Evolutionary conservation across 2,329 filamentous ascomycete genomes (phyloP), one percentile per base, ranked within the genome.

Genomic region (Tricladium varicosporioides): DNA sequence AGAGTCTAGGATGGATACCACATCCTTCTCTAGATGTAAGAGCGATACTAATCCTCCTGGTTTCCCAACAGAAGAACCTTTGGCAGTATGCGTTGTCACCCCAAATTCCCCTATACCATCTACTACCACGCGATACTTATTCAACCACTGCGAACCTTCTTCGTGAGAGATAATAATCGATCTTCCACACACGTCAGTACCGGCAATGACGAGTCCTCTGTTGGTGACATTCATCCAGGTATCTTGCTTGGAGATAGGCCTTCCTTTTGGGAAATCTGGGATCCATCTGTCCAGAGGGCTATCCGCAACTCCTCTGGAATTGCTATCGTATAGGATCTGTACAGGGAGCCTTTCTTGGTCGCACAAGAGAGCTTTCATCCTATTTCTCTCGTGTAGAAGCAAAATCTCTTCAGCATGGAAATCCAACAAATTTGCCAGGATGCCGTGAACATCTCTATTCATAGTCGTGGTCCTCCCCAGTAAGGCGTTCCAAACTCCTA

Each of bases 261-360:
- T 27, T 19, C 49, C 33, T 43, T 43, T 51, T 9, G 49, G 49
- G 18, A 51, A n/a, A 44, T 51, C 49, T 9, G 33, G 49, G 2
- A 51, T 27, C 49, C 49, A 51, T 40, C 48, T 50, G 31, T 50
- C 48, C 1, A 50, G 19, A 9, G 48, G 48, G 15, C 48, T 33
- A 16, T n/a, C 11, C 8, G 11, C 31, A 15, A 50, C 11, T 8
- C 18, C 2, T 15, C 32, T 31, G 19, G 48, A 11, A 36, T 11
- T 18, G 18, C 5, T 13, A 18, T 27, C 22, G 22, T 27, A 27
- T 27, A 27, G 7, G 7, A 27, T 27, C 7, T 27, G 22, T 27
- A 27, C 7, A 27, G 22, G 22, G 7, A 27, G 22, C 7, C 22
- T 27, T 27, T 27, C 22, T 27, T 27, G 22, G 7, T 7, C 22